Base-by-base conservation (phyloP, 306 rosid genomes). In the Mimosa bimucronata region DNA sequence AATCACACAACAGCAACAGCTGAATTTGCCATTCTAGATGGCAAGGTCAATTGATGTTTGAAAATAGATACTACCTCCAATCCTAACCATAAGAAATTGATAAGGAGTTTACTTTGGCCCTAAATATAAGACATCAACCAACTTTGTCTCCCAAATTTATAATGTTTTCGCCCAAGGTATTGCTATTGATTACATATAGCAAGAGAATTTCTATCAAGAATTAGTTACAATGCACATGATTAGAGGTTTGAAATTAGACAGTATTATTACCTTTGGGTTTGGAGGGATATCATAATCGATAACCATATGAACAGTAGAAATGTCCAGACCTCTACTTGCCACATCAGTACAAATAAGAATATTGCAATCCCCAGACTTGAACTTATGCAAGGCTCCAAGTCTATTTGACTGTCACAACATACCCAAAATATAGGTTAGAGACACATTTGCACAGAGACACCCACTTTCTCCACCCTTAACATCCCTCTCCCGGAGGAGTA, bases 241-340 rank as follows among this genome's bases (percentile, higher is more conserved):
- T 30, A 97, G 94, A 9, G 94, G 88, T 88, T 91, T 94, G 89
- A 92, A 66, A 38, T 42, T n/a, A 42, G 23, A 66, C 13, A 21
- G 65, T 14, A 61, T 48, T 50, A 86, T 34, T 79, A 92, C 98
- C 91, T 92, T 94, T 71, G 95, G 89, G 80, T 92, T 92, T 78
- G 95, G 46, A 42, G 98, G 97, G 66, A 92, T 91, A 69, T 94
- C 97, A 81, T 92, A 94, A 83, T 92, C 92, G 71, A 94, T 94
- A 77, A 94, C 97, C 91, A 91, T 62, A 82, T 94, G 95, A 6
- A 94, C 94, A 0, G 91, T 71, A 26, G 95, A 95, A 62, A 90
- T 91, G 84, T 94, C 98, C 58, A 94, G 85, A 74, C 98, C 97
- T 86, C 97, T 87, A 80, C 98, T 92, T 41, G 97, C 97, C 80